Base-by-base conservation (phyloP, 371 early-diverging fungal species). In the Thermomucor indicae-seudaticae region DNA sequence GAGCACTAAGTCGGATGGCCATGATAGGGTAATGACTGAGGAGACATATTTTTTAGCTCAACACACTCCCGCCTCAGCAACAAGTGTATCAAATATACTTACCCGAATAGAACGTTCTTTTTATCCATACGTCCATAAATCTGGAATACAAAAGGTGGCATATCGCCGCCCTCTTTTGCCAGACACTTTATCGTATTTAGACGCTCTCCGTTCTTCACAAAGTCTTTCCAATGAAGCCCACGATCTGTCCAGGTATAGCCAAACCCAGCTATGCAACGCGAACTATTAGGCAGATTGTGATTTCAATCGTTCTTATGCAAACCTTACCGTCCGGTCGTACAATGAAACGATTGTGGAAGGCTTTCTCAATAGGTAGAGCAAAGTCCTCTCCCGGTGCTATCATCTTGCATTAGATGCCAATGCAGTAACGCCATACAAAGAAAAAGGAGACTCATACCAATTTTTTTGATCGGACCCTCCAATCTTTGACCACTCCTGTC, bases 361-460 rank as follows among this genome's bases (percentile, higher is more conserved):
- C 87, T 17, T 80, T 63, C 62, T 92, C 83, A 30, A 98, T 88
- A 0, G 97, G 96, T 20, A 96, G 78, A 6, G 93, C 75, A 63
- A 75, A 91, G 25, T 86, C 84, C 27, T 90, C 89, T 2, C 91
- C 91, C 0, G 96, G 92, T 8, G 75, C 79, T 48, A 80, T 65
- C 29, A 39, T 32, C 8, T 24, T 49, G 3, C 6, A 45, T 7
- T 32, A 23, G 16, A 19, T 19, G 4, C 12, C 4, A 16, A 4
- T 39, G 31, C 40, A 29, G 8, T 30, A 11, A n/a, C 20, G 14
- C 19, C 5, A 37, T 11, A 30, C 1, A 6, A 4, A 6, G 5
- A 17, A 6, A 3, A 31, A 1, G 22, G 7, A 42, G 16, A 49
- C 12, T 37, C 63, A n/a, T 66, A 79, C 79, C 75, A 28, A 84